Conservation (phyloP, 164 flowering plant genomes). For the Magnolia officinalis region DNA sequence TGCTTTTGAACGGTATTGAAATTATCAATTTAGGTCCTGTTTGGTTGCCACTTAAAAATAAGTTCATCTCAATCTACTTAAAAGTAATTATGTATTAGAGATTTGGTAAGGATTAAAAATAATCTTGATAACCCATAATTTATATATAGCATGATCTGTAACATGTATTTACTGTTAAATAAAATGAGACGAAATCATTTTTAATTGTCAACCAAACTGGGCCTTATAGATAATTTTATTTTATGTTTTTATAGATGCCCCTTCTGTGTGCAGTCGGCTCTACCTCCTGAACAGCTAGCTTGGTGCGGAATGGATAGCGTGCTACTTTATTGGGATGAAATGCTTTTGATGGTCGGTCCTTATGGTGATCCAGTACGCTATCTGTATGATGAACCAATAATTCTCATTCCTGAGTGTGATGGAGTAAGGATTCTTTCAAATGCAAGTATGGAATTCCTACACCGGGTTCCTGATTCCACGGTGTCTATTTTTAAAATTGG, state of each 20-base stretch:
- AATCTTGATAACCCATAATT: too few relatives aligned
- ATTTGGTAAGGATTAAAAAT: too few relatives aligned
- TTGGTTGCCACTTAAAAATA: too few relatives aligned
- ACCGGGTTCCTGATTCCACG: constrained; percentile 90
- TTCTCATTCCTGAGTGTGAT: constrained; percentile 92
- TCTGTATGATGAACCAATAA: constrained; percentile 82
- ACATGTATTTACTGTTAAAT: too few relatives aligned
- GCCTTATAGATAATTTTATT: background rate
- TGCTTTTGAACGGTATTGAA: too few relatives aligned
- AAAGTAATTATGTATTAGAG: too few relatives aligned
- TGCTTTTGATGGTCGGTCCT: constrained; percentile 94
- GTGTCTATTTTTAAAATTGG: constrained; percentile 91
- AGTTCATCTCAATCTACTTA: too few relatives aligned
- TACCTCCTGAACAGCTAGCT: constrained; percentile 91
- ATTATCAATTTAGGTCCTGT: too few relatives aligned
- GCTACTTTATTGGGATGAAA: constrained; percentile 83
- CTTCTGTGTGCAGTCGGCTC: constrained; percentile 59
- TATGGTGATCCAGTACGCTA: constrained; percentile 76
- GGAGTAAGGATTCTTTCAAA: constrained; percentile 94
- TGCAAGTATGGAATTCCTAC: constrained; percentile 86
- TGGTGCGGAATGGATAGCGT: constrained; percentile 98
- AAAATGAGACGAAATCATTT: too few relatives aligned
- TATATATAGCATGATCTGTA: too few relatives aligned
- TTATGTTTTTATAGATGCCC: background rate
- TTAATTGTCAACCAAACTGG: too few relatives aligned